A percentile compares a stretch with the other conserved stretches of the same genome.
These are phyloP conservation scores for Carex kokanica DNA, from an alignment of 176 grass and related monocot species.

Conservation along the genomic window DNA sequence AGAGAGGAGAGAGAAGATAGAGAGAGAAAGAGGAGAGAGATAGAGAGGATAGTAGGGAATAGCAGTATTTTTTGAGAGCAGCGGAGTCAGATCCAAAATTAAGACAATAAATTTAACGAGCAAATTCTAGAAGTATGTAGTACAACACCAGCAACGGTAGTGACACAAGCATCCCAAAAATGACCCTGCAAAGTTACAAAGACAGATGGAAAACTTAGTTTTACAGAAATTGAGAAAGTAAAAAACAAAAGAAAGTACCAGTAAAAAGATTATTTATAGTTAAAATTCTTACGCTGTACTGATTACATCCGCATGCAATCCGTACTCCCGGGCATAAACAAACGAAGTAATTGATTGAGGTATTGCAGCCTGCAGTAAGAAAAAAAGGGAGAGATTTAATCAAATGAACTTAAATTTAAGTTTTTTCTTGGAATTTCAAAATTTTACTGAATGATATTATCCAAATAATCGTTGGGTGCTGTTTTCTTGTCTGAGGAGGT, in stretches of 20 bases:
- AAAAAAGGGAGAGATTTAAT: background rate
- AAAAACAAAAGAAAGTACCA: background rate
- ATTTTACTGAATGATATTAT: too few relatives aligned
- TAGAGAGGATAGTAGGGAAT: too few relatives aligned
- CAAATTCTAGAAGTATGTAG: background rate
- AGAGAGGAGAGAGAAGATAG: too few relatives aligned
- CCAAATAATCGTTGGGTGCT: too few relatives aligned
- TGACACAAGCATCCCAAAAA: slow-evolving; percentile 25
- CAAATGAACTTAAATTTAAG: background rate
- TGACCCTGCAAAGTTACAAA: slow-evolving; percentile 25
- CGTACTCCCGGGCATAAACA: slow-evolving; percentile 40
- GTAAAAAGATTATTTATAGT: background rate
- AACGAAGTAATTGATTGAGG: slow-evolving; percentile 43
- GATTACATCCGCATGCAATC: slow-evolving; percentile 36
- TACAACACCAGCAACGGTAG: slow-evolving; percentile 7
- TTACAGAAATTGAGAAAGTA: background rate
- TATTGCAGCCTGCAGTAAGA: slow-evolving; percentile 36
- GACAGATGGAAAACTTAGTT: background rate
- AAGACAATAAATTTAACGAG: background rate
- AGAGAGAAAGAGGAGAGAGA: too few relatives aligned
- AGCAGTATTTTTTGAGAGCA: too few relatives aligned
- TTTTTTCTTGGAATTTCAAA: background rate
- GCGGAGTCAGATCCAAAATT: too few relatives aligned
- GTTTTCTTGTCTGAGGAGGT: too few relatives aligned
- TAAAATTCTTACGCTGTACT: slow-evolving; percentile 30